Conservation (phyloP, 139 green algal genomes). For the Bryopsis sp. region DNA sequence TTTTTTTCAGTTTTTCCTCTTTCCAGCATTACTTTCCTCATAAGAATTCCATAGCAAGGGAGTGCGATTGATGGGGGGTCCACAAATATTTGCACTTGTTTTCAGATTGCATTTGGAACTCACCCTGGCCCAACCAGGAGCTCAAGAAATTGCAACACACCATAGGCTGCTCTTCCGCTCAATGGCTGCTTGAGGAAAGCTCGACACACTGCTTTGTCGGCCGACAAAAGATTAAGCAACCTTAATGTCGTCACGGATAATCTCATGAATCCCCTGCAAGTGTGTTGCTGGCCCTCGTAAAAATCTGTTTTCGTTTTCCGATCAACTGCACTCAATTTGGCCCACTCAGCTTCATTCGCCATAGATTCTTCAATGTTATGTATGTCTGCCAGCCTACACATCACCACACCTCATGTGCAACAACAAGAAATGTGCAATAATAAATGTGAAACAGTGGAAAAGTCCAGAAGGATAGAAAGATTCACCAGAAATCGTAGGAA, state of each 20-base stretch:
- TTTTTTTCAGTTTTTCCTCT: neutral
- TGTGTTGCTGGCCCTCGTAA: slow-evolving; percentile 34
- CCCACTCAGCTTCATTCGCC: slow-evolving; percentile 47
- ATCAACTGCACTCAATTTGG: slow-evolving; percentile 30
- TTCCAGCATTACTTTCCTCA: slow-evolving; percentile 3
- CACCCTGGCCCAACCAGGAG: slow-evolving; percentile 47
- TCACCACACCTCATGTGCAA: no score
- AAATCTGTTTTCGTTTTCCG: slow-evolving; percentile 52
- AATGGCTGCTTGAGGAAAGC: slow-evolving; percentile 43
- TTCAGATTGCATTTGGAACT: no score
- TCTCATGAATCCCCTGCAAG: slow-evolving; percentile 49
- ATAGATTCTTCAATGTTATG: slow-evolving; percentile 52
- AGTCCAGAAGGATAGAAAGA: no score
- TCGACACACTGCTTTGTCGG: slow-evolving; percentile 23
- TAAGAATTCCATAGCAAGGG: no score
- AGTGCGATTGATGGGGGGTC: no score
- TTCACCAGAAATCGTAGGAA: no score
- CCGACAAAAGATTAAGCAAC: slow-evolving; percentile 56
- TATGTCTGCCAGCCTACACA: slow-evolving; percentile 61
- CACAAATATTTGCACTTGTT: no score
- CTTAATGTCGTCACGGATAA: slow-evolving; percentile 45
- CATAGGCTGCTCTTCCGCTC: slow-evolving; percentile 38
- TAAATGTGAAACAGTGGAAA: no score
- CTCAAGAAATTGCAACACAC: slow-evolving; percentile 53
- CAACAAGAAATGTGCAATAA: no score